Evolutionary conservation across 495 filamentous ascomycete species (phyloP).

Genomic region (Tetracladium marchalianum): DNA sequence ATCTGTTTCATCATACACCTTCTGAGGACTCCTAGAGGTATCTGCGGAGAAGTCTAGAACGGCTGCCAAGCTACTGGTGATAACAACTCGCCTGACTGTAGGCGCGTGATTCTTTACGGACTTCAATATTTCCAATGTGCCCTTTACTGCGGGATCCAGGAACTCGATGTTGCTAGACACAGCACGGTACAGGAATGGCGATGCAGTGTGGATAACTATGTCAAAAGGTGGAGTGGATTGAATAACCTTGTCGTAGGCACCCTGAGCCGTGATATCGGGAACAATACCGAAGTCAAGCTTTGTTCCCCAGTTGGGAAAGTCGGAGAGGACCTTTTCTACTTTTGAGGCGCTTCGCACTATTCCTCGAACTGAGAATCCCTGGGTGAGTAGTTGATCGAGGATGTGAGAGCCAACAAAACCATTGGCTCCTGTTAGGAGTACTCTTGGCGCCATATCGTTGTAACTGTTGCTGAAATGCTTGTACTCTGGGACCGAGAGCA

Average conservation of each 20-base stretch:
- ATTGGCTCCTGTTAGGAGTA: slow-evolving; percentile 27
- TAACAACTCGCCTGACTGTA: slow-evolving; percentile 27
- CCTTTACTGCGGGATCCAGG: slow-evolving; percentile 25
- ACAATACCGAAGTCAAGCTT: slow-evolving; percentile 23
- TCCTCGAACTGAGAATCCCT: slow-evolving; percentile 19
- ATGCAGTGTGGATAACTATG: slow-evolving; percentile 29
- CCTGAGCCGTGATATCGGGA: slow-evolving; percentile 24
- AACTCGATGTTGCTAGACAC: slow-evolving; percentile 20
- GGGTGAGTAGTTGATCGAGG: slow-evolving; percentile 12
- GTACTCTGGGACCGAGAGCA: neutral
- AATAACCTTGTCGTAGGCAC: slow-evolving; percentile 18
- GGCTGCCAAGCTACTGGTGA: slow-evolving; percentile 21
- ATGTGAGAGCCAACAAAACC: slow-evolving; percentile 30
- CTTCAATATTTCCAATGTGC: slow-evolving; percentile 23
- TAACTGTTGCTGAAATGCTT: neutral
- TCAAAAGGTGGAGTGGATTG: slow-evolving; percentile 27
- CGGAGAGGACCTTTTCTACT: slow-evolving; percentile 13
- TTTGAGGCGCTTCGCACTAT: slow-evolving; percentile 19
- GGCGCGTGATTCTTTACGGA: slow-evolving; percentile 20
- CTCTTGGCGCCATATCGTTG: slow-evolving; percentile 1
- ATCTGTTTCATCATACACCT: slow-evolving; percentile 10
- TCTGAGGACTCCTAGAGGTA: neutral
- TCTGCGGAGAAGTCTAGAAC: slow-evolving; percentile 6
- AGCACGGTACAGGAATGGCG: slow-evolving; percentile 24
- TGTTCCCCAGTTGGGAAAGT: slow-evolving; percentile 8